phyloP scores from a whole-genome alignment of 2,329 filamentous ascomycete species.

The Pseudocercospora eumusae region DNA sequence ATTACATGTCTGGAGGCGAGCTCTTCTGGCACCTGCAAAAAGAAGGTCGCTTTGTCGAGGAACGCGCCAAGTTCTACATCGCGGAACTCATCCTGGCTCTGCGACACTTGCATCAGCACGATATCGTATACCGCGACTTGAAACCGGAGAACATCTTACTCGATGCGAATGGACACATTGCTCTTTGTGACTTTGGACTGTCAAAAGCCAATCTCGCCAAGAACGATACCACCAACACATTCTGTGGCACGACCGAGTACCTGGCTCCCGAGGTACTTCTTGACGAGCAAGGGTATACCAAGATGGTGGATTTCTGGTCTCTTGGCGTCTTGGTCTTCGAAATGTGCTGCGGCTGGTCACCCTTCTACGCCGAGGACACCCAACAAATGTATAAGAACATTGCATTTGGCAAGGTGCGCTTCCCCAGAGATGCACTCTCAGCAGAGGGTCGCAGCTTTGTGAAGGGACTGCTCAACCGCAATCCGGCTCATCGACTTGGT shows the following conservation, averaged over 20 bases:
- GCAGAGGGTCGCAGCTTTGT: slow-evolving; percentile 96
- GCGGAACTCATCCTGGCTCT: slow-evolving; percentile 94
- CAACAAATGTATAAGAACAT: slow-evolving; percentile 99
- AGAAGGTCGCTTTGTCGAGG: slow-evolving; percentile 92
- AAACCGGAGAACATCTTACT: slow-evolving; percentile 98
- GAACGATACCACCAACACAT: slow-evolving; percentile 97
- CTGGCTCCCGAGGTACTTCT: slow-evolving; percentile 91
- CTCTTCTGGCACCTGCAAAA: slow-evolving; percentile 98
- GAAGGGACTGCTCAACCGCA: slow-evolving; percentile 94
- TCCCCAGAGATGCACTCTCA: slow-evolving; percentile 90
- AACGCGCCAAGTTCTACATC: slow-evolving; percentile 96
- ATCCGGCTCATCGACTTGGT: slow-evolving; percentile 91
- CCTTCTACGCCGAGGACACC: slow-evolving; percentile 97
- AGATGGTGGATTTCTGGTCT: slow-evolving; percentile 99
- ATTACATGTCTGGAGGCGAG: slow-evolving; percentile 99
- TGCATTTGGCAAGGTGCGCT: slow-evolving; percentile 95
- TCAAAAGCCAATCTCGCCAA: slow-evolving; percentile 97
- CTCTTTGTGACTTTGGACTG: slow-evolving; percentile 93
- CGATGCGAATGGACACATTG: slow-evolving; percentile 96
- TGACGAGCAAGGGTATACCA: slow-evolving; percentile 96
- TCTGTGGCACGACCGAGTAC: slow-evolving; percentile 97
- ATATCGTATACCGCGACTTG: slow-evolving; percentile 95
- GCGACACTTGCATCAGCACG: slow-evolving; percentile 91
- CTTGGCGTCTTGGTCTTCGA: slow-evolving; percentile 96
- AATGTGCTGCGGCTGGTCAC: slow-evolving; percentile 99